Conservation (phyloP, 23 red algal species). For the Pyropia yezoensis region DNA sequence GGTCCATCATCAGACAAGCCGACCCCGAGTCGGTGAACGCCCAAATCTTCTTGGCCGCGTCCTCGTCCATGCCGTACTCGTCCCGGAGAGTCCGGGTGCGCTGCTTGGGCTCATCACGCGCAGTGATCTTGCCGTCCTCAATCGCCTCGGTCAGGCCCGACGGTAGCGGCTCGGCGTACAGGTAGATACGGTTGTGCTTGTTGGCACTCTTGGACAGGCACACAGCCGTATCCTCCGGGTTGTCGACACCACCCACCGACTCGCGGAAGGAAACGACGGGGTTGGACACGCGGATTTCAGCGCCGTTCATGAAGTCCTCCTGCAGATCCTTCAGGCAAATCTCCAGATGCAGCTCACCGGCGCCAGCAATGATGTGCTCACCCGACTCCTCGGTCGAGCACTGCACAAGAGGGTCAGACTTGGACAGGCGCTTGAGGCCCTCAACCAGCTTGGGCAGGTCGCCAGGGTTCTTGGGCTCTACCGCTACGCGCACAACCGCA, state of each 20-base stretch:
- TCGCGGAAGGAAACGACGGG: conserved; percentile 96
- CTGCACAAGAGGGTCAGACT: conserved; percentile 96
- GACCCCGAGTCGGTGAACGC: conserved; percentile 92
- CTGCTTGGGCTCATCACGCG: conserved; percentile 91
- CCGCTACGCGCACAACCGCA: conserved; percentile 95
- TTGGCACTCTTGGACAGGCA: conserved; percentile 97
- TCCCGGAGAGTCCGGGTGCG: conserved; percentile 73
- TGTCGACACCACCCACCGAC: conserved; percentile 74
- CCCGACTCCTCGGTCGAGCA: conserved; percentile 89
- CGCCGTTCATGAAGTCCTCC: conserved; percentile 99
- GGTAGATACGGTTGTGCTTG: conserved; percentile 98
- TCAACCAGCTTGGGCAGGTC: conserved; percentile 98
- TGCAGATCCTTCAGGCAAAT: conserved; percentile 99
- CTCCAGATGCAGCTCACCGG: conserved; percentile 93
- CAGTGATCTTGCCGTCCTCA: conserved; percentile 89
- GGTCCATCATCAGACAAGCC: conserved; percentile 82
- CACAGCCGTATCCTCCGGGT: conserved; percentile 63
- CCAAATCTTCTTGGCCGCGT: conserved; percentile 93
- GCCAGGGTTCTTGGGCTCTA: conserved; percentile 96
- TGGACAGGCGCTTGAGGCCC: conserved; percentile 96
- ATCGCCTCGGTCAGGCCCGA: conserved; percentile 77
- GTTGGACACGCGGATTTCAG: conserved; percentile 84
- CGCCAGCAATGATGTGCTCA: conserved; percentile 97
- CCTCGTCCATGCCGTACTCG: conserved; percentile 87
- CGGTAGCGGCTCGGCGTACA: conserved; percentile 90